Conservation (phyloP, 176 grass and related monocot species). For the Chloris gayana region DNA sequence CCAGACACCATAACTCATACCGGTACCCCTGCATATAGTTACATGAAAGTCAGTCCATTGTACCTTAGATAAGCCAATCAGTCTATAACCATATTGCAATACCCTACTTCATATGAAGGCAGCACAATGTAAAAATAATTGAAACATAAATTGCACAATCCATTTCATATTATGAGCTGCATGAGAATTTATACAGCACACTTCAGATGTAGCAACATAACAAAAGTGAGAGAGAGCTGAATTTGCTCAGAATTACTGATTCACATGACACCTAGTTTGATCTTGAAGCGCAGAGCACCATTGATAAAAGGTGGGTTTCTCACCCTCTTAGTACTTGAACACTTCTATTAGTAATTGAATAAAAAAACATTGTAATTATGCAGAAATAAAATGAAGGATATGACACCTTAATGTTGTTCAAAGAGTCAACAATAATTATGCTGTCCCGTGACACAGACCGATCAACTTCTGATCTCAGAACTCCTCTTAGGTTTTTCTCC, state of each 20-base stretch:
- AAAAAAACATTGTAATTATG: neutral
- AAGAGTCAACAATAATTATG: constrained; percentile 87
- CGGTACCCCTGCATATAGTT: constrained; percentile 72
- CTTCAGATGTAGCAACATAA: neutral
- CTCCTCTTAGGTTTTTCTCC: constrained; percentile 94
- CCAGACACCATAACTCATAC: constrained; percentile 96
- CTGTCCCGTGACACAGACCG: constrained; percentile 75
- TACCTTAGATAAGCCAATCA: neutral
- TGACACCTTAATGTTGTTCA: constrained; percentile 93
- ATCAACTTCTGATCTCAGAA: constrained; percentile 96
- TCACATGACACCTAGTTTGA: neutral
- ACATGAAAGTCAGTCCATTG: neutral
- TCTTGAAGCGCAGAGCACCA: neutral
- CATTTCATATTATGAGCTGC: neutral
- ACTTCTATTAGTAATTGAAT: neutral
- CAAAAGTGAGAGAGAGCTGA: neutral
- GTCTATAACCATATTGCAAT: neutral
- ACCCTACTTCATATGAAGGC: neutral
- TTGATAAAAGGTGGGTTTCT: neutral
- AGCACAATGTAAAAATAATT: neutral
- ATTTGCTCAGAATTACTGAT: neutral
- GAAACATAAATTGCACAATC: neutral
- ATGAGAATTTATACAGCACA: neutral
- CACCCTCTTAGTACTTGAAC: neutral
- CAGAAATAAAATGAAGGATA: neutral